Percentiles rank a stretch among this genome's conserved stretches.
Conservation (phyloP, 208 protist species). For the Wallacemonas sp. region DNA sequence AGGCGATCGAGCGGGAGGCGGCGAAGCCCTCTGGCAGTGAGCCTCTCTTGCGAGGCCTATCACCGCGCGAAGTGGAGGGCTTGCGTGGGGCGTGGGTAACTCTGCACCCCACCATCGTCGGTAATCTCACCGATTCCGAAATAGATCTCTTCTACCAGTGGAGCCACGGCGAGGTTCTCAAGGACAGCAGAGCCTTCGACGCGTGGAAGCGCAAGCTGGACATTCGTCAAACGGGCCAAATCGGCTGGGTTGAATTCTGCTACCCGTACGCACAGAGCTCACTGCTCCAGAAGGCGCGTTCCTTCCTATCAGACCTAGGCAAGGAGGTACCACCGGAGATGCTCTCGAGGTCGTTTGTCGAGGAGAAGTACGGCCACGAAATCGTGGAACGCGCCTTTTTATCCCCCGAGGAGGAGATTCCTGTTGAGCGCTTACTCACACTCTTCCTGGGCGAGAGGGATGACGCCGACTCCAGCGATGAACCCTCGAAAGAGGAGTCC, state of each 20-base stretch:
- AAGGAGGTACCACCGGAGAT: constrained; percentile 39
- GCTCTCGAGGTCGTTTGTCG: constrained; percentile 23
- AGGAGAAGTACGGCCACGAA: constrained; percentile 27
- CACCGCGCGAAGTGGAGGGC: constrained; percentile 37
- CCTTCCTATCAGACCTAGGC: constrained; percentile 8
- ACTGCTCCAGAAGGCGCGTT: constrained; percentile 27
- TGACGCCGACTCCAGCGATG: neutral
- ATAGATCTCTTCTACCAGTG: constrained; percentile 51
- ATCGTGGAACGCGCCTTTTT: constrained; percentile 29
- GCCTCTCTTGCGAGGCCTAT: constrained; percentile 27
- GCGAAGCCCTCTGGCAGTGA: constrained; percentile 17
- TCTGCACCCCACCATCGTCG: constrained; percentile 41
- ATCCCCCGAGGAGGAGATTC: constrained; percentile 42
- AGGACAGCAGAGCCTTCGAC: constrained; percentile 18
- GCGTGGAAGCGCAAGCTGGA: constrained; percentile 43
- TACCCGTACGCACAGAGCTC: constrained; percentile 53
- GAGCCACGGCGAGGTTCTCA: constrained; percentile 32
- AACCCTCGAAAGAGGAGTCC: neutral
- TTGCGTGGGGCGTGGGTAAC: constrained; percentile 50
- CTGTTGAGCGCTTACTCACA: constrained; percentile 40
- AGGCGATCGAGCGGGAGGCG: constrained; percentile 20
- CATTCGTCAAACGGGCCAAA: constrained; percentile 21
- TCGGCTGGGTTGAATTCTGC: constrained; percentile 71
- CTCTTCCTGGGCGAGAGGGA: constrained; percentile 20
- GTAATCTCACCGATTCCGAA: constrained; percentile 37